phyloP scores from a whole-genome alignment of 2,329 filamentous ascomycete genomes.

The Colletotrichum sp. region DNA sequence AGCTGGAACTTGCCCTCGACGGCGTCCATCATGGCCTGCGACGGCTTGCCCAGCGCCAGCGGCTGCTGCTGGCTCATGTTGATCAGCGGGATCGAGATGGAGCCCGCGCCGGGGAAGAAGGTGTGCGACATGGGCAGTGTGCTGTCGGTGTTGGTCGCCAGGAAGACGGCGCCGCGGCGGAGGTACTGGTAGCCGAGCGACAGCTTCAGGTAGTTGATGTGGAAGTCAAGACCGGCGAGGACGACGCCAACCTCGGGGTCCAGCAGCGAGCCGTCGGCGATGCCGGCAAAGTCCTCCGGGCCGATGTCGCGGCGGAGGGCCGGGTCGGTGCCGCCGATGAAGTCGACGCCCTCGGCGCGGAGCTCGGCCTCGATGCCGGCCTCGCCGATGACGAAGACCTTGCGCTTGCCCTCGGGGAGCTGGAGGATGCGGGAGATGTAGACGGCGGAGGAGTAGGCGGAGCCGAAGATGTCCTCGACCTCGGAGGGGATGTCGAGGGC shows the following conservation, averaged over 20 bases:
- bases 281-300: conserved; percentile 77
- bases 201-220: conserved; percentile 94
- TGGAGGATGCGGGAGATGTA: conserved; percentile 94
- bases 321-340: conserved; percentile 87
- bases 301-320: conserved; percentile 77
- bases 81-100: conserved; percentile 77
- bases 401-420: conserved; percentile 79
- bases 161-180: conserved; percentile 78
- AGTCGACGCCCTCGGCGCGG: conserved; percentile 76
- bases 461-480: conserved; percentile 93
- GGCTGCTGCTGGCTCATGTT: conserved; percentile 75
- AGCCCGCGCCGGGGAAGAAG: conserved; percentile 91
- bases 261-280: conserved; percentile 77
- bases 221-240: conserved; percentile 88
- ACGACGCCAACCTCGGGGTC: conserved; percentile 92
- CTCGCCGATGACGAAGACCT: conserved; percentile 94
- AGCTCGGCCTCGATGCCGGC: conserved; percentile 90
- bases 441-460: conserved; percentile 91
- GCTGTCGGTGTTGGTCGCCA: conserved; percentile 93
- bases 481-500: conserved; percentile 78
- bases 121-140: conserved; percentile 82
- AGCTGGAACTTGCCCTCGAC: conserved; percentile 96
- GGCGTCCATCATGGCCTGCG: conserved; percentile 99
- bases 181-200: conserved; percentile 87
- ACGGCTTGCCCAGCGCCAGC: conserved; percentile 87